Percentiles rank a stretch among this genome's conserved stretches.
phyloP scores from a whole-genome alignment of 768 basidiomycete genomes.

The Clavaria fumosa region DNA sequence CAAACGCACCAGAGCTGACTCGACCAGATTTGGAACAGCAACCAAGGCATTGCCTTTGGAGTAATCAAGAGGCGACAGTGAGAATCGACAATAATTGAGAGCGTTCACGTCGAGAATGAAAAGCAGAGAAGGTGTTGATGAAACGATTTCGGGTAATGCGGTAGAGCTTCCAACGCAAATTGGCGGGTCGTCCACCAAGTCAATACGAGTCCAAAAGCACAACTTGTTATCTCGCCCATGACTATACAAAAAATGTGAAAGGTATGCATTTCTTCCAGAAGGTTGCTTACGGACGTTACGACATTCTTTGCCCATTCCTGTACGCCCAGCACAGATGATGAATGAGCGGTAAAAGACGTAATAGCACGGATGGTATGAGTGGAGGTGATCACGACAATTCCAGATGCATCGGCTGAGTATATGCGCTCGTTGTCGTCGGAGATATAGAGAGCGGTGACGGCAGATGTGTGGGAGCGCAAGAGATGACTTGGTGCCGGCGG shows the following conservation, averaged over 20 bases:
- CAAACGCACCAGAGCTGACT: constrained; percentile 58
- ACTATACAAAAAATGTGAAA: constrained; percentile 22
- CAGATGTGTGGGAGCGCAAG: constrained; percentile 54
- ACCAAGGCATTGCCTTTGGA: constrained; percentile 31
- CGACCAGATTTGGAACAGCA: constrained; percentile 77
- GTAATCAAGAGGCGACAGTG: constrained; percentile 29
- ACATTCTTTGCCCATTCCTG: constrained; percentile 54
- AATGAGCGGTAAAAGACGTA: constrained; percentile 65
- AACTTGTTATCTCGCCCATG: constrained; percentile 81
- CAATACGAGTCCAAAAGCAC: constrained; percentile 50
- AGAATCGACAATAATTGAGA: constrained; percentile 86
- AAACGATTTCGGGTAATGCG: constrained; percentile 31
- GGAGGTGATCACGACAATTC: constrained; percentile 63
- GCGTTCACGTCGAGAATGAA: constrained; percentile 84
- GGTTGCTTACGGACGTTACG: constrained; percentile 51
- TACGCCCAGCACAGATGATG: constrained; percentile 59
- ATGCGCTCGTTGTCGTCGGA: constrained; percentile 65
- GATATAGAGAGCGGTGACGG: constrained; percentile 44
- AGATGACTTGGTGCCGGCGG: constrained; percentile 42
- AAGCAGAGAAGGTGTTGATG: constrained; percentile 31
- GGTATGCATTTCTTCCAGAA: not conserved
- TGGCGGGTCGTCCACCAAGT: constrained; percentile 19
- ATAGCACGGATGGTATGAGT: constrained; percentile 62
- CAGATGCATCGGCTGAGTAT: constrained; percentile 76
- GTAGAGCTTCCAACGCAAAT: constrained; percentile 47